Evolutionary conservation across 2,329 filamentous ascomycete genomes (phyloP), one percentile per base, ranked within the genome.

Genomic region (Fusarium oxysporum): DNA sequence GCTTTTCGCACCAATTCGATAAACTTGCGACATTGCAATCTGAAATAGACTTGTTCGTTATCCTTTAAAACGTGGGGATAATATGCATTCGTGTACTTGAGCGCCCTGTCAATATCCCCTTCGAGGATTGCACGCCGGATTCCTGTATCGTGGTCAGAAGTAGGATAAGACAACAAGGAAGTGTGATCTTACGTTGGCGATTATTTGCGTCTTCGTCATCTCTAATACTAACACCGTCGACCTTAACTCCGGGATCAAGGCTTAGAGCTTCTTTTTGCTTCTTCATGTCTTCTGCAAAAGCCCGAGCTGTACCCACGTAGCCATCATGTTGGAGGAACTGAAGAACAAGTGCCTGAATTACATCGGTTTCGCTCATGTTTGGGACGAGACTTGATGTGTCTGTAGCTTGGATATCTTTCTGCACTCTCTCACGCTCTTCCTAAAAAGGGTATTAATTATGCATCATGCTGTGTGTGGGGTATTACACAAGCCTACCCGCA

Each of bases 321-420:
- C 96, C 96, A 77, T 98, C 96, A 76, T 98, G 96, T 41, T 95
- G 93, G 19, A 99, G 85, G 75, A 97, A 98, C 82, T 98, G 95
- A 43, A 95, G 87, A 23, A 91, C 88, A 63, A 98, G 85, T 75
- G 93, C 89, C 79, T 98, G 95, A 41, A 97, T 90, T 53, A 98
- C 87, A 32, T 92, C 87, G 3, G 90, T 92, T 81, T 98, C 96
- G 68, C 88, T 90, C 70, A 93, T 84, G 5, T 87, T 86, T 5
- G 90, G 89, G 38, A 90, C 88, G 11, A 96, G 83, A 28, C 81
- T 85, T 33, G 88, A 85, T n/a, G 92, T 88, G 73, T 87, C 88
- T 63, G 88, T 85, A 47, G 79, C 77, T 38, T 84, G 80, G 40
- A 97, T 93, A 30, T 92, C 88, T 21, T 82, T 81, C 59, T 88